phyloP scores from a whole-genome alignment of 176 grass and related monocot genomes.

The Tillandsia fasciculata region DNA sequence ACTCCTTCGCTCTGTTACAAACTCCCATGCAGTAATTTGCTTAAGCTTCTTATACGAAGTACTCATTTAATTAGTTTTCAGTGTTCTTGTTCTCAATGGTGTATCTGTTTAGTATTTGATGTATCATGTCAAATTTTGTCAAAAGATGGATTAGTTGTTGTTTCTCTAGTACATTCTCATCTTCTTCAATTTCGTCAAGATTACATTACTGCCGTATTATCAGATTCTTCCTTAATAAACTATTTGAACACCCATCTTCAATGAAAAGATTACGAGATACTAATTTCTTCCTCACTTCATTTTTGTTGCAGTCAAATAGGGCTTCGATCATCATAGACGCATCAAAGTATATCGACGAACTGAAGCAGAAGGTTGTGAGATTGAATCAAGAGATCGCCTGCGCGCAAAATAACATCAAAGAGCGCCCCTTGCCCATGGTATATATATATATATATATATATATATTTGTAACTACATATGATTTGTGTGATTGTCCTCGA shows the following conservation, averaged over 20 bases:
- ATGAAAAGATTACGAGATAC: too few relatives aligned
- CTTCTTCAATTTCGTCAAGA: too few relatives aligned
- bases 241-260: not conserved
- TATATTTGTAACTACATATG: not conserved
- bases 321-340: conserved; percentile 76
- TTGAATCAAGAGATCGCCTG: conserved; percentile 70
- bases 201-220: not conserved
- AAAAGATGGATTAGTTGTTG: too few relatives aligned
- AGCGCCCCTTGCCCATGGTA: conserved; percentile 36
- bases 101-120: too few relatives aligned
- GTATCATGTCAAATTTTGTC: too few relatives aligned
- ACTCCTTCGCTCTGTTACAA: conserved; percentile 16
- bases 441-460: conserved; percentile 4
- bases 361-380: conserved; percentile 77
- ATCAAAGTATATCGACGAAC: conserved; percentile 73
- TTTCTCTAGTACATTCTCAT: too few relatives aligned
- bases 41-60: not conserved
- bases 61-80: too few relatives aligned
- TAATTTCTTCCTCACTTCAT: not conserved
- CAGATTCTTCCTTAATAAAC: not conserved
- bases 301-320: conserved; percentile 38
- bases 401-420: conserved; percentile 22
- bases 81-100: too few relatives aligned
- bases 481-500: not conserved
- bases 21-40: conserved; percentile 25